Percentiles rank a stretch among this genome's conserved stretches.
phyloP scores from a whole-genome alignment of 2,329 filamentous ascomycete genomes.

The Trichoderma hamatum region DNA sequence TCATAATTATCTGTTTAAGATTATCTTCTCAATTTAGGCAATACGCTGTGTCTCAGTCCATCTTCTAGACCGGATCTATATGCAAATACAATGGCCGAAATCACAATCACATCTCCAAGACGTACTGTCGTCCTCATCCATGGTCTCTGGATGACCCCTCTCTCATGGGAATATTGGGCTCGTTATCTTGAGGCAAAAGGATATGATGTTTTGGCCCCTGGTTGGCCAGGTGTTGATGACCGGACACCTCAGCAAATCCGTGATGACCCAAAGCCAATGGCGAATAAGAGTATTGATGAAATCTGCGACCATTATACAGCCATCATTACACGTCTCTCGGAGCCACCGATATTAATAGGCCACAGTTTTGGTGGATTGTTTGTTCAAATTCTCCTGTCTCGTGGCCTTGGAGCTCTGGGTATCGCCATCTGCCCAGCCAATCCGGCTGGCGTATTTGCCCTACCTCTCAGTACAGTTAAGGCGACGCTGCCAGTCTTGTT shows the following conservation, averaged over 20 bases:
- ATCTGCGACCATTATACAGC: constrained; percentile 3
- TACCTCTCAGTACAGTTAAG: constrained; percentile 7
- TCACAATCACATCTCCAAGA: neutral
- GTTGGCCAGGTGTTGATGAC: neutral
- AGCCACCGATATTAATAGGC: neutral
- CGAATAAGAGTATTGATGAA: constrained; percentile 11
- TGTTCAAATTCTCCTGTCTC: neutral
- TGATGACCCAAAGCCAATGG: constrained; percentile 7
- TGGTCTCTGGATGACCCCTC: neutral
- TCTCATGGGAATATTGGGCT: neutral
- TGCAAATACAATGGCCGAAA: neutral
- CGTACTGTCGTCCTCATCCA: neutral
- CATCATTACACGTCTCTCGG: neutral
- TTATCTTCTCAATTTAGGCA: neutral
- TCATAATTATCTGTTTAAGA: neutral
- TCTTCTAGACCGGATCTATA: neutral
- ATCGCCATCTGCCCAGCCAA: constrained; percentile 6
- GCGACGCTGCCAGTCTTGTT: neutral
- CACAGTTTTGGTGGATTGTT: neutral
- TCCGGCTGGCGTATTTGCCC: neutral
- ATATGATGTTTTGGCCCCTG: neutral
- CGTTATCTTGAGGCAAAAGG: neutral
- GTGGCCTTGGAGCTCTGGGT: neutral
- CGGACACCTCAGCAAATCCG: neutral
- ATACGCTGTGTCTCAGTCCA: neutral